Conservation (phyloP, 2,329 filamentous ascomycete genomes). For the Trichoderma sp. region DNA sequence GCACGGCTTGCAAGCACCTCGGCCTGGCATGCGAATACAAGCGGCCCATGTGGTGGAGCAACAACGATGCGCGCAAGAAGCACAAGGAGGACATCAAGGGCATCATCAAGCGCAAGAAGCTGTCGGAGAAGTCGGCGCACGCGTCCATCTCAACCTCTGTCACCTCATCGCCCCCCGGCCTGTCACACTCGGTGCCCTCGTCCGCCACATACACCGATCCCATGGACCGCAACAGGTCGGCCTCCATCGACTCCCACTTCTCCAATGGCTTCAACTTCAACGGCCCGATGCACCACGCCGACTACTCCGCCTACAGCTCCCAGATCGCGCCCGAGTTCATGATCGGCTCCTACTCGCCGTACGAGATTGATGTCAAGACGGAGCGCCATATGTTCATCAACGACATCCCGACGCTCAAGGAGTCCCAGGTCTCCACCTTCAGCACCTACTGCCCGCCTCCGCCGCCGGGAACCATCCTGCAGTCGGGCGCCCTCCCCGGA, state of each 20-base stretch:
- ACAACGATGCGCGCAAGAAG: slow-evolving; percentile 78
- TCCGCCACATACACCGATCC: slow-evolving; percentile 79
- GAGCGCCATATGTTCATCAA: slow-evolving; percentile 93
- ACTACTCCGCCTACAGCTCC: slow-evolving; percentile 64
- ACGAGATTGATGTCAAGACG: slow-evolving; percentile 94
- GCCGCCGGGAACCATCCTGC: slow-evolving; percentile 66
- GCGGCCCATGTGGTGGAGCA: slow-evolving; percentile 95
- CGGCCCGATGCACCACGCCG: slow-evolving; percentile 56
- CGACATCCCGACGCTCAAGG: slow-evolving; percentile 79
- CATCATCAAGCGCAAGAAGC: slow-evolving; percentile 96
- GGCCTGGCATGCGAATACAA: slow-evolving; percentile 94
- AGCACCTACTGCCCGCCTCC: slow-evolving; percentile 86
- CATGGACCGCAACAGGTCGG: slow-evolving; percentile 70
- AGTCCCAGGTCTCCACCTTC: slow-evolving; percentile 89
- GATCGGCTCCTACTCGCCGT: slow-evolving; percentile 67
- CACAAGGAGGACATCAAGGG: slow-evolving; percentile 97
- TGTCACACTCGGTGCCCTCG: slow-evolving; percentile 80
- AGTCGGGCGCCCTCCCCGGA: slow-evolving; percentile 61
- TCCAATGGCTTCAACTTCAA: slow-evolving; percentile 74
- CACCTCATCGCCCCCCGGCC: slow-evolving; percentile 73
- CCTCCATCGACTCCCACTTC: slow-evolving; percentile 79
- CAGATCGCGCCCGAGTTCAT: slow-evolving; percentile 65
- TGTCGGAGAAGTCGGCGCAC: slow-evolving; percentile 75
- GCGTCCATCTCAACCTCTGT: slow-evolving; percentile 58
- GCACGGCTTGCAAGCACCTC: slow-evolving; percentile 70